A percentile compares a stretch with the other conserved stretches of the same genome.
Conservation (phyloP, 2,329 filamentous ascomycete genomes). For the Fusarium tjaetaba region DNA sequence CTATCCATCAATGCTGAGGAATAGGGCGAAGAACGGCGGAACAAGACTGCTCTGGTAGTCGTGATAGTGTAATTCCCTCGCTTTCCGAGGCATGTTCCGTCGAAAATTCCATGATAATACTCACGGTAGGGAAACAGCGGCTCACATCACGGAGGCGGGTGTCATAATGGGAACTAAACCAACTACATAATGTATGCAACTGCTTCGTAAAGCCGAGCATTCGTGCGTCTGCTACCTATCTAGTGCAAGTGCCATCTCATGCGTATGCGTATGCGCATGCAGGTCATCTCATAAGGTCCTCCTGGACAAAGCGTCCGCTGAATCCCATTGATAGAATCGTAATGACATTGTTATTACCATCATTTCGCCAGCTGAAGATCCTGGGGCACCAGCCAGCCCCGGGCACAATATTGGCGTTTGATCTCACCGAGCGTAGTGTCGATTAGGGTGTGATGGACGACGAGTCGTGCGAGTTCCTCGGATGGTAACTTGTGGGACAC, state of each 20-base stretch:
- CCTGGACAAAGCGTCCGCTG: slow-evolving; percentile 28
- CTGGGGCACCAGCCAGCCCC: slow-evolving; percentile 35
- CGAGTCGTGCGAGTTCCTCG: slow-evolving; percentile 25
- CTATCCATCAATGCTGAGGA: slow-evolving; percentile 5
- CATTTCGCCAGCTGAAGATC: slow-evolving; percentile 38
- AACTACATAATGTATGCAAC: slow-evolving; percentile 31
- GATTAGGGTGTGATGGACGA: slow-evolving; percentile 31
- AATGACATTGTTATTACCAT: slow-evolving; percentile 32
- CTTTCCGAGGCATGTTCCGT: neutral
- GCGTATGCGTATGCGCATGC: slow-evolving; percentile 29
- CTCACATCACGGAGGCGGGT: slow-evolving; percentile 22
- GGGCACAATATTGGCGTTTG: slow-evolving; percentile 16
- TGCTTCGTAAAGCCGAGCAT: slow-evolving; percentile 32
- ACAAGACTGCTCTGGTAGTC: slow-evolving; percentile 1
- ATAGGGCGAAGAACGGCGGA: slow-evolving; percentile 21
- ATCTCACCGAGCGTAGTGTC: slow-evolving; percentile 29
- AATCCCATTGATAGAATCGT: slow-evolving; percentile 37
- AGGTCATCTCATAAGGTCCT: slow-evolving; percentile 35
- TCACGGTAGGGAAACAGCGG: slow-evolving; percentile 21
- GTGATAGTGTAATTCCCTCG: slow-evolving; percentile 5
- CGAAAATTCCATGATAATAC: slow-evolving; percentile 6
- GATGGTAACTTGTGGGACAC: slow-evolving; percentile 15
- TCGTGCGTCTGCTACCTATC: slow-evolving; percentile 24
- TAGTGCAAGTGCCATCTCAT: slow-evolving; percentile 27
- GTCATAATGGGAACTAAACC: slow-evolving; percentile 33